Evolutionary conservation across 78 protist genomes (phyloP).

Genomic region (Anaeramoeba flamelloides): DNA sequence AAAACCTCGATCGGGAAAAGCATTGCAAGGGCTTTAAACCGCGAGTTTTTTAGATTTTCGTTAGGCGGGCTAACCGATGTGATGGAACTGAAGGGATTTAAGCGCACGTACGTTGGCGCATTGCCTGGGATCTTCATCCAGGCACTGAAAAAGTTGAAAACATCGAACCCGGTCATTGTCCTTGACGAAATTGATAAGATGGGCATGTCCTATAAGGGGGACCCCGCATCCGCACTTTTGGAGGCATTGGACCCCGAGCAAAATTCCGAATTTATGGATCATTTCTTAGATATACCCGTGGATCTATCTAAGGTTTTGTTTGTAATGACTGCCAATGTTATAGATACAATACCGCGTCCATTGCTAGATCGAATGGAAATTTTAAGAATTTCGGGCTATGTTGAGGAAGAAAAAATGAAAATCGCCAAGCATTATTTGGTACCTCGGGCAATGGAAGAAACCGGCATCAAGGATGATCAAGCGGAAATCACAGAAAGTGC

Average conservation of each 20-base stretch:
- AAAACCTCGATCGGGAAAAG: slow-evolving; percentile 50
- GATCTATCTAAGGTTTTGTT: neutral
- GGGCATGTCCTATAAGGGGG: neutral
- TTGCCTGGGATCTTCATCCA: slow-evolving; percentile 87
- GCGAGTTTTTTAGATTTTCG: slow-evolving; percentile 67
- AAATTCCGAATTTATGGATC: neutral
- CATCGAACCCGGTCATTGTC: slow-evolving; percentile 76
- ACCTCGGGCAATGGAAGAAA: neutral
- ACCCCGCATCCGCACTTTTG: neutral
- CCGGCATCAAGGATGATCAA: neutral
- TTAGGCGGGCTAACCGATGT: slow-evolving; percentile 83
- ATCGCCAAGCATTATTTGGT: slow-evolving; percentile 60
- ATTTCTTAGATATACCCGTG: neutral
- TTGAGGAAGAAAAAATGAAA: slow-evolving; percentile 51
- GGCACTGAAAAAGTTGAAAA: slow-evolving; percentile 39
- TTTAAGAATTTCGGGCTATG: slow-evolving; percentile 10
- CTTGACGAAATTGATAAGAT: neutral
- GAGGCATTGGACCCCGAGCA: neutral
- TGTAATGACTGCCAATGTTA: neutral
- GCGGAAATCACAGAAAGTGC: neutral
- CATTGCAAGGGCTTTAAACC: slow-evolving; percentile 39
- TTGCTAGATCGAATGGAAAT: neutral
- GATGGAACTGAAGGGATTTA: slow-evolving; percentile 83
- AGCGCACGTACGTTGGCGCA: slow-evolving; percentile 77
- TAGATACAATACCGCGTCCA: neutral